A percentile compares a stretch with the other conserved stretches of the same genome.
phyloP scores from a whole-genome alignment of 1,284 basidiomycete species.

The Gomphus bonarii region DNA sequence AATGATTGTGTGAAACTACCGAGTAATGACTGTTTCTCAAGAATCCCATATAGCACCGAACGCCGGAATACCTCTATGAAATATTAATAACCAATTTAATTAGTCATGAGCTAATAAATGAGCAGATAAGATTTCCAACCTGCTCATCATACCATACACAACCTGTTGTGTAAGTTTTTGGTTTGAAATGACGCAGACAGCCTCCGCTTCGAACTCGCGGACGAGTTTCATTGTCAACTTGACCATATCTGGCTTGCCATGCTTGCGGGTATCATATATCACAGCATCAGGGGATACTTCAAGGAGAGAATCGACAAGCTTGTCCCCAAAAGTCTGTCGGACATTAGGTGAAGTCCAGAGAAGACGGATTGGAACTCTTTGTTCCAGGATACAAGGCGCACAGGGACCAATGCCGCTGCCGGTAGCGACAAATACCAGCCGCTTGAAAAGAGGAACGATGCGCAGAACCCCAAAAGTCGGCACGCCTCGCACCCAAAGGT shows the following conservation, averaged over 20 bases:
- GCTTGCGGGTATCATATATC: conserved; percentile 46
- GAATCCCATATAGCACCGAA: conserved; percentile 53
- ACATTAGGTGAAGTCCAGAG: conserved; percentile 53
- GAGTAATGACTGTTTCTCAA: conserved; percentile 12
- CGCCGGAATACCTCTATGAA: conserved; percentile 44
- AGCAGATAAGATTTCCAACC: neutral
- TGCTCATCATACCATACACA: conserved; percentile 40
- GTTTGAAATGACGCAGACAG: conserved; percentile 52
- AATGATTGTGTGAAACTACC: no score
- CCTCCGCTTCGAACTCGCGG: conserved; percentile 49
- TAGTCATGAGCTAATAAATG: conserved; percentile 10
- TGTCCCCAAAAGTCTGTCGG: conserved; percentile 47
- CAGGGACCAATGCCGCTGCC: conserved; percentile 45
- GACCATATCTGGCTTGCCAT: conserved; percentile 56
- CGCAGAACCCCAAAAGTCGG: conserved; percentile 46
- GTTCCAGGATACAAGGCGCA: conserved; percentile 41
- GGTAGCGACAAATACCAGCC: conserved; percentile 39
- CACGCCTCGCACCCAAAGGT: conserved; percentile 47
- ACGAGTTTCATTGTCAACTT: conserved; percentile 46
- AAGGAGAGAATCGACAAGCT: conserved; percentile 45
- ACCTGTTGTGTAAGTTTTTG: conserved; percentile 50
- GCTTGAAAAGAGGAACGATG: conserved; percentile 45
- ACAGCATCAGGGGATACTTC: conserved; percentile 42
- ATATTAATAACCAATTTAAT: conserved; percentile 5
- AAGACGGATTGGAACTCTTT: conserved; percentile 40